Base-by-base conservation (phyloP, 2,329 filamentous ascomycete species). In the Colletotrichum brevisporum region DNA sequence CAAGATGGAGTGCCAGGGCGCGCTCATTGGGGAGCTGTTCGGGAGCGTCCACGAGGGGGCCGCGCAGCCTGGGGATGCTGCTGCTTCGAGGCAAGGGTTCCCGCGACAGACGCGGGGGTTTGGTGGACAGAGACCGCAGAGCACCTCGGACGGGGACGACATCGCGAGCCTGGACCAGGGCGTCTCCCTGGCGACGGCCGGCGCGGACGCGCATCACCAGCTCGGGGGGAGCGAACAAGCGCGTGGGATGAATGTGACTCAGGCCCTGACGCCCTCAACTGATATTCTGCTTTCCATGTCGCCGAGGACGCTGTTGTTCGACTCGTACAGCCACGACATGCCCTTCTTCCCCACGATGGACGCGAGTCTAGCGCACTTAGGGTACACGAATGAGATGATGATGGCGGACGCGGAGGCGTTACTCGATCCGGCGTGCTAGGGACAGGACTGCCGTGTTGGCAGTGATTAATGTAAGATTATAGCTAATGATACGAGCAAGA, bases 271-370 rank as follows among this genome's bases (percentile, higher is more conserved):
- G 43, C 56, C 63, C 0, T 57, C 53, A 13, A 69, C 71, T 0
- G 71, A 73, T 8, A 72, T 71, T 18, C 52, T 73, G 8, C 31
- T 74, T 16, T 51, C 72, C 3, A 72, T 72, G 60, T 75, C 73
- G 3, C 74, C 74, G 5, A 60, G 73, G 8, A 70, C 73, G 36
- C 58, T 75, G 2, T 62, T 51, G 2, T 75, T 75, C 45, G 74
- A 74, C 21, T 72, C 73, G 6, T 72, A 72, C 62, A 69, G 71
- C 18, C 67, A 71, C 15, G 71, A 54, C 12, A 63, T 74, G 53
- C 73, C 70, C 15, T 66, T 74, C 45, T 76, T 73, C 21, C 74
- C 73, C 4, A 73, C 71, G 12, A 74, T 76, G 48, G 74, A 75
- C 56, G 74, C 71, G 5, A 62, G 57, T 27, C 27, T 65, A 15